Conservation (phyloP, 148 eudicot genomes). For the Heliosperma pusillum region DNA sequence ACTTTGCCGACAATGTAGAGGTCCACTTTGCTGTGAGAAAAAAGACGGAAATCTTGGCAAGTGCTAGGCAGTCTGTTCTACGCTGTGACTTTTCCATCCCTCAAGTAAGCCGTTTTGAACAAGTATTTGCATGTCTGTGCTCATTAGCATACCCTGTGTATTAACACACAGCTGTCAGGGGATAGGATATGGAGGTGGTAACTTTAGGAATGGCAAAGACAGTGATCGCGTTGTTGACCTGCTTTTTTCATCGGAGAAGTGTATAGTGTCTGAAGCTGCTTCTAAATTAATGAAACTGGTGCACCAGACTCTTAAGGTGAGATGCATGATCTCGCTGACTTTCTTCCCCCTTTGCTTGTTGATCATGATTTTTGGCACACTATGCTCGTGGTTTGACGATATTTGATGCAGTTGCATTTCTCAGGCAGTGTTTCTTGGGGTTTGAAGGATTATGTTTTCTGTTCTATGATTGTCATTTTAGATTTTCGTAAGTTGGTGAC, state of each 20-base stretch:
- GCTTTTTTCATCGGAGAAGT: slow-evolving; percentile 77
- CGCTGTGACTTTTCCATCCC: slow-evolving; percentile 66
- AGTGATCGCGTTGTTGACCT: slow-evolving; percentile 51
- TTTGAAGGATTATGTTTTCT: neutral
- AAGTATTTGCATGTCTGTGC: slow-evolving; percentile 11
- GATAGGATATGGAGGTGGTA: slow-evolving; percentile 29
- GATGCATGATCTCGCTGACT: slow-evolving; percentile 17
- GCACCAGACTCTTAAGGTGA: slow-evolving; percentile 79
- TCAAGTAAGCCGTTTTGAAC: slow-evolving; percentile 44
- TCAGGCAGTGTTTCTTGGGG: neutral
- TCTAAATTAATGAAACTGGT: slow-evolving; percentile 72
- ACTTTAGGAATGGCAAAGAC: slow-evolving; percentile 31
- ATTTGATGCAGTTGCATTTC: neutral
- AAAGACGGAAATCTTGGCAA: slow-evolving; percentile 82
- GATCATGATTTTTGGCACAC: neutral
- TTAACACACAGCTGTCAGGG: slow-evolving; percentile 44
- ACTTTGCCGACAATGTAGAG: slow-evolving; percentile 89
- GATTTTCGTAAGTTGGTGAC: neutral
- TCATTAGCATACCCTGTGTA: slow-evolving; percentile 4
- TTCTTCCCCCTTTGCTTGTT: neutral
- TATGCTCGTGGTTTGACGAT: neutral
- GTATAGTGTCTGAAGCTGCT: slow-evolving; percentile 88
- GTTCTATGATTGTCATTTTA: slow-evolving; percentile 1
- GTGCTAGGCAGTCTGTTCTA: slow-evolving; percentile 75
- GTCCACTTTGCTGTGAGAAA: slow-evolving; percentile 91